These are phyloP conservation scores for Aspergillus biplanus DNA, from an alignment of 495 filamentous ascomycete species.

Conservation along the genomic window DNA sequence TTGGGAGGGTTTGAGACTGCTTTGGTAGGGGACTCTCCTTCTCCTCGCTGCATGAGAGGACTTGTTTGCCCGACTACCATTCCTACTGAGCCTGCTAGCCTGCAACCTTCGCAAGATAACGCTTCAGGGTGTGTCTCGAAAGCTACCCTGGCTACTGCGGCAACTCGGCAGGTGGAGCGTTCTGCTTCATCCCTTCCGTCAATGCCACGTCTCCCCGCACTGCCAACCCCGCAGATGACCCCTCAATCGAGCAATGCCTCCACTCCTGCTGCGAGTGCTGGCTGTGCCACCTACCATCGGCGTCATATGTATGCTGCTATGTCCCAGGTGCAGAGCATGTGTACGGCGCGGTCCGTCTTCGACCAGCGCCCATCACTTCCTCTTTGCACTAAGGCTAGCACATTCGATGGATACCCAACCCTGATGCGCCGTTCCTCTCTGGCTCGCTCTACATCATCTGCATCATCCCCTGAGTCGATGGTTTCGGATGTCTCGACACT, in stretches of 20 bases:
- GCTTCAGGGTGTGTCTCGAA: constrained; percentile 43
- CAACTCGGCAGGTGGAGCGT: constrained; percentile 40
- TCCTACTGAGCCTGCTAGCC: constrained; percentile 24
- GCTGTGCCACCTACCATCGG: constrained; percentile 52
- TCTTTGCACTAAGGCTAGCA: constrained; percentile 58
- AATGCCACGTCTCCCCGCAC: constrained; percentile 63
- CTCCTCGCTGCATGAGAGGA: constrained; percentile 33
- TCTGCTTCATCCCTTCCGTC: constrained; percentile 47
- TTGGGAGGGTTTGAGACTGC: constrained; percentile 37
- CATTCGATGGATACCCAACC: constrained; percentile 50
- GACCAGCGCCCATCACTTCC: constrained; percentile 51
- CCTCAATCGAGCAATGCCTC: constrained; percentile 72
- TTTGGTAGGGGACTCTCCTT: constrained; percentile 36
- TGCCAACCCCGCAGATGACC: constrained; percentile 80
- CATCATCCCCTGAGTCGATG: constrained; percentile 90
- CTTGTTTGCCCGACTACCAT: constrained; percentile 12
- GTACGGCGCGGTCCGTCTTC: constrained; percentile 65
- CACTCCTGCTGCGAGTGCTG: constrained; percentile 91
- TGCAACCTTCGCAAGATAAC: constrained; percentile 39
- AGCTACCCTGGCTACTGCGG: constrained; percentile 65
- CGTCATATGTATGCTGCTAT: constrained; percentile 80
- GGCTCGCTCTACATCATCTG: constrained; percentile 74
- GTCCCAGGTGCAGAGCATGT: constrained; percentile 70
- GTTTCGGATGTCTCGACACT: constrained; percentile 75
- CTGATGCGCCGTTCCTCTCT: constrained; percentile 72